A percentile compares a stretch with the other conserved stretches of the same genome.
Evolutionary conservation across 2,329 filamentous ascomycete species (phyloP).

Genomic region (Aspergillus versicolor): DNA sequence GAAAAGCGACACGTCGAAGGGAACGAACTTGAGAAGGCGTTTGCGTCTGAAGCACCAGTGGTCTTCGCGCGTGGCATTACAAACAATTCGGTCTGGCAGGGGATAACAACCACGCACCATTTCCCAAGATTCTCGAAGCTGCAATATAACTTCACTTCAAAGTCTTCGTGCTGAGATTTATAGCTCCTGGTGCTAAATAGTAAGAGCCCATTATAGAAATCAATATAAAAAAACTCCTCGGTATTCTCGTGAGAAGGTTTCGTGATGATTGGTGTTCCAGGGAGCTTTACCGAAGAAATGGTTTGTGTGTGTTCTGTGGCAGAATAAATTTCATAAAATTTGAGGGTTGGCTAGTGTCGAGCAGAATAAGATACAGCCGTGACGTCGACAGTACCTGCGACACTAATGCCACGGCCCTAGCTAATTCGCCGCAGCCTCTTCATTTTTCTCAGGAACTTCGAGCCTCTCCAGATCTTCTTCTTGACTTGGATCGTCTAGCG

Average conservation of each 20-base stretch:
- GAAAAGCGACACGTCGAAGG: constrained; percentile 16
- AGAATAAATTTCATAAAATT: constrained; percentile 5
- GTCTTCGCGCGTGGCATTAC: constrained; percentile 8
- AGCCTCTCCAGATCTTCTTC: constrained; percentile 21
- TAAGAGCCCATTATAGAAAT: neutral
- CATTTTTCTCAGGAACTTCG: constrained; percentile 23
- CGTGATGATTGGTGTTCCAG: neutral
- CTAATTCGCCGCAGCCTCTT: constrained; percentile 24
- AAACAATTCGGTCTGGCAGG: neutral
- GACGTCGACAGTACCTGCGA: constrained; percentile 14
- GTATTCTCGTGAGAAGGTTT: neutral
- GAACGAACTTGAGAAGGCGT: constrained; percentile 10
- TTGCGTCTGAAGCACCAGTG: constrained; percentile 13
- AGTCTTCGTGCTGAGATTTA: neutral
- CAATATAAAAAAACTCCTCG: neutral
- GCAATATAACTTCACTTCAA: neutral
- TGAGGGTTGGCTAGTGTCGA: neutral
- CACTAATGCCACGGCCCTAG: constrained; percentile 32
- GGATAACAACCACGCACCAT: constrained; percentile 9
- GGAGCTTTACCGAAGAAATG: constrained; percentile 3
- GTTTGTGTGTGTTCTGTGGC: constrained; percentile 7
- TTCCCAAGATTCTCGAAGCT: constrained; percentile 2
- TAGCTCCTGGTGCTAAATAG: neutral
- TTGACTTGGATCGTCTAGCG: constrained; percentile 33
- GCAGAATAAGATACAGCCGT: neutral